phyloP scores from a whole-genome alignment of 495 filamentous ascomycete genomes.

The Cercophora scortea region DNA sequence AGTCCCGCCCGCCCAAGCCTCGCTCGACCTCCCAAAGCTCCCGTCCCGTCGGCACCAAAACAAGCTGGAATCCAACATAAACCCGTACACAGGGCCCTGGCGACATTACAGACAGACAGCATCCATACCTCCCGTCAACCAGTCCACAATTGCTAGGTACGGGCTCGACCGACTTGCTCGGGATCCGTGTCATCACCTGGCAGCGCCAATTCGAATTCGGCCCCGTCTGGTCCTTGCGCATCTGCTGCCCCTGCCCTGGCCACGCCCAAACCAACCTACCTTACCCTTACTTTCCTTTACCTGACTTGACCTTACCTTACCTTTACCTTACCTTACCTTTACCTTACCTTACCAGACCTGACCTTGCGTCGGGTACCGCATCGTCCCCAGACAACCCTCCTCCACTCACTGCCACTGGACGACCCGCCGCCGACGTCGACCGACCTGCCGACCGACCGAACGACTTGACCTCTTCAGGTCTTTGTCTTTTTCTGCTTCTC shows the following conservation, averaged over 20 bases:
- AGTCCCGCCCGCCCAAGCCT: not conserved
- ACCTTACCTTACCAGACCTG: too few relatives aligned
- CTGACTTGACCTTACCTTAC: too few relatives aligned
- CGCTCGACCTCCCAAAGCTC: conserved; percentile 7
- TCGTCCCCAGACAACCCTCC: not conserved
- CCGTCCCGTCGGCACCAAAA: conserved; percentile 3
- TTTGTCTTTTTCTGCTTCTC: not conserved
- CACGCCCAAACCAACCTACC: too few relatives aligned
- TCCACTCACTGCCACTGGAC: not conserved
- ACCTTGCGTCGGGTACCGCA: too few relatives aligned
- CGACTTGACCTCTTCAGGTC: not conserved
- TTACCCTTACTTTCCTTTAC: too few relatives aligned
- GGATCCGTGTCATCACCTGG: not conserved
- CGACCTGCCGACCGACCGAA: not conserved
- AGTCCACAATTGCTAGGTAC: conserved; percentile 1
- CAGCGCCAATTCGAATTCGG: not conserved
- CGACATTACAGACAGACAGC: not conserved
- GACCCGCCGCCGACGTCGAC: not conserved
- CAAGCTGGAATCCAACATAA: not conserved
- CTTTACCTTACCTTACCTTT: too few relatives aligned
- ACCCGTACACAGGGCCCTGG: not conserved
- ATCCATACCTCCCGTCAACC: not conserved
- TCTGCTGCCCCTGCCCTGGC: too few relatives aligned
- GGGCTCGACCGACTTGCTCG: conserved; percentile 1
- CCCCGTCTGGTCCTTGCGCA: not conserved